Percentiles rank a stretch among this genome's conserved stretches.
phyloP scores from a whole-genome alignment of 768 basidiomycete species.

The Clitopilus hobsonii region DNA sequence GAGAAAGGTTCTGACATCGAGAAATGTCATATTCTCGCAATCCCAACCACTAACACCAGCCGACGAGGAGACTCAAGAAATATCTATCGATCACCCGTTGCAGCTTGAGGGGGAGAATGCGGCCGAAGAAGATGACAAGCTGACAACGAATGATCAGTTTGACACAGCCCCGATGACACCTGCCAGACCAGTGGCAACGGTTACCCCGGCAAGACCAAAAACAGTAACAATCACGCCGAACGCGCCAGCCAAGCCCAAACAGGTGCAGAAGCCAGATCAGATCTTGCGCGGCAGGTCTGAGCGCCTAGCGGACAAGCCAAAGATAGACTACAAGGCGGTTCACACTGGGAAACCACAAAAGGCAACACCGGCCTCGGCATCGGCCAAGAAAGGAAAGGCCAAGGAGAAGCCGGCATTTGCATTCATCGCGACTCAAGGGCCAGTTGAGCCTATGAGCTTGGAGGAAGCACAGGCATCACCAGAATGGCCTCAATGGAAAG shows the following conservation, averaged over 20 bases:
- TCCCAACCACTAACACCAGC: not conserved
- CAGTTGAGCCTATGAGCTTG: conserved; percentile 3
- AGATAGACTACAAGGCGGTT: not conserved
- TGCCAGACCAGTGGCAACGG: too few relatives aligned
- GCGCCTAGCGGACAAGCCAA: not conserved
- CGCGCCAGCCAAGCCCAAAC: too few relatives aligned
- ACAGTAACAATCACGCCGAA: too few relatives aligned
- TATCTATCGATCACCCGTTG: not conserved
- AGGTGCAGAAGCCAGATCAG: too few relatives aligned
- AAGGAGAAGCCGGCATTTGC: too few relatives aligned
- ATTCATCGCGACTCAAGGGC: not conserved
- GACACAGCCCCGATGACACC: too few relatives aligned
- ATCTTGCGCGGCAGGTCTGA: too few relatives aligned
- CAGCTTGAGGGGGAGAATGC: not conserved
- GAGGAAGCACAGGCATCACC: conserved; percentile 5
- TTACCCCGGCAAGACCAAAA: too few relatives aligned
- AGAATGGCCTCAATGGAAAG: conserved; percentile 13
- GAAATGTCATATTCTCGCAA: not conserved
- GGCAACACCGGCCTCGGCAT: too few relatives aligned
- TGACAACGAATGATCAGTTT: not conserved
- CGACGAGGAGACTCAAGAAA: not conserved
- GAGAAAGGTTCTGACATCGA: not conserved
- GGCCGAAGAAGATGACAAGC: not conserved
- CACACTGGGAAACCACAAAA: too few relatives aligned
- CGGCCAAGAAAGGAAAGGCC: too few relatives aligned